These are phyloP conservation scores for Xylona heveae DNA, from an alignment of 495 filamentous ascomycete genomes.

Conservation along the genomic window DNA sequence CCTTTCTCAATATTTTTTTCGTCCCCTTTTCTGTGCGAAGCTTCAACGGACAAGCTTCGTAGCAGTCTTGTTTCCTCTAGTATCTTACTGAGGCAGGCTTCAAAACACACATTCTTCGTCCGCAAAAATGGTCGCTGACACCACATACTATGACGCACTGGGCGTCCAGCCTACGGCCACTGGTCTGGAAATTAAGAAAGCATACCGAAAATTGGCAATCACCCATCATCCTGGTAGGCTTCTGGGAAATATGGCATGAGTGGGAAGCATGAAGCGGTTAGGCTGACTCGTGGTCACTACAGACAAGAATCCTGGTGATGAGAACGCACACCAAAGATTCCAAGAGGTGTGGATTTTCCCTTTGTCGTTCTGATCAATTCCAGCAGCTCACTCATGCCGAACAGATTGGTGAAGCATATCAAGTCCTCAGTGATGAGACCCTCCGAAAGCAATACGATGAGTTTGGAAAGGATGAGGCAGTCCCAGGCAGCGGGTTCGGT, in stretches of 20 bases:
- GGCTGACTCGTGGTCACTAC: no score
- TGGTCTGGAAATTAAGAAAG: conserved; percentile 97
- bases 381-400: background rate
- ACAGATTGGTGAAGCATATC: conserved; percentile 89
- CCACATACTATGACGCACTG: conserved; percentile 55
- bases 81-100: no score
- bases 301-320: conserved; percentile 98
- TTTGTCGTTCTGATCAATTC: conserved; percentile 5
- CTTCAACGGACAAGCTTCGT: no score
- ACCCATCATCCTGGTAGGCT: conserved; percentile 41
- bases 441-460: conserved; percentile 87
- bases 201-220: conserved; percentile 93
- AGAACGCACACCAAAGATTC: conserved; percentile 81
- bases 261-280: no score
- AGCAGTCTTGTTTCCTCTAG: no score
- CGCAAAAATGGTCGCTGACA: no score
- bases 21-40: no score
- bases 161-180: conserved; percentile 74
- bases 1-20: no score
- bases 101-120: no score
- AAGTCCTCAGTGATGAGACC: conserved; percentile 76
- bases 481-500: conserved; percentile 79
- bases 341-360: conserved; percentile 46
- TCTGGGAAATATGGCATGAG: no score
- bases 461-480: conserved; percentile 79